Percentiles rank a stretch among this genome's conserved stretches.
phyloP scores from a whole-genome alignment of 225 moss, liverwort and hornwort genomes.

The Antitrichia curtipendula region DNA sequence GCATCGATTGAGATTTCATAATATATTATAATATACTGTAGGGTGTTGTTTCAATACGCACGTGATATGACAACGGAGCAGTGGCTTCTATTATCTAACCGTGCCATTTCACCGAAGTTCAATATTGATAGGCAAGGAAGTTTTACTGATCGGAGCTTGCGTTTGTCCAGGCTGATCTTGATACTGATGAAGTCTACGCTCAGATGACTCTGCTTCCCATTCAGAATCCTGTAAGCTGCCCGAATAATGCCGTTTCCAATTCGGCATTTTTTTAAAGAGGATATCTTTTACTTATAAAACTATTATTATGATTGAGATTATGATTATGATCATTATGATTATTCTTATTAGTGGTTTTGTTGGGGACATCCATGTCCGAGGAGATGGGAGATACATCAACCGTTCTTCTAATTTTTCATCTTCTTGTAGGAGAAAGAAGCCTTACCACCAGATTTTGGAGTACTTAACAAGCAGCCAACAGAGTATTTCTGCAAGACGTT shows the following conservation, averaged over 20 bases:
- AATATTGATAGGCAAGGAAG: background rate
- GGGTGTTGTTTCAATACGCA: background rate
- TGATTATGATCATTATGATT: background rate
- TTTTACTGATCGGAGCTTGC: slow-evolving; percentile 4
- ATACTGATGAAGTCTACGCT: slow-evolving; percentile 50
- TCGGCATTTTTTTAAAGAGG: background rate
- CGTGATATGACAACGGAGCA: background rate
- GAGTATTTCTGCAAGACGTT: slow-evolving; percentile 52
- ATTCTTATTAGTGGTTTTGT: background rate
- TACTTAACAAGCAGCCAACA: slow-evolving; percentile 32
- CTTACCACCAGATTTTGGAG: slow-evolving; percentile 16
- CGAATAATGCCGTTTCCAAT: background rate
- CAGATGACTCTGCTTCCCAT: slow-evolving; percentile 48
- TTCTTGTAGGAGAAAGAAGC: slow-evolving; percentile 37
- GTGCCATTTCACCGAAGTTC: background rate
- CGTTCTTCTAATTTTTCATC: background rate
- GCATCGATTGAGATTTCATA: background rate
- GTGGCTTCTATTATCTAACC: background rate
- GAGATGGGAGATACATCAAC: background rate
- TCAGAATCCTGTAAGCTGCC: slow-evolving; percentile 34
- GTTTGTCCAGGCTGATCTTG: slow-evolving; percentile 37
- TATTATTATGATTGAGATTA: background rate
- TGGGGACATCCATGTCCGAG: background rate
- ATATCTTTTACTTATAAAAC: background rate
- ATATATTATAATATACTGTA: background rate